Base-by-base conservation (phyloP, 345 rosid genomes). In the Gossypium herbaceum region DNA sequence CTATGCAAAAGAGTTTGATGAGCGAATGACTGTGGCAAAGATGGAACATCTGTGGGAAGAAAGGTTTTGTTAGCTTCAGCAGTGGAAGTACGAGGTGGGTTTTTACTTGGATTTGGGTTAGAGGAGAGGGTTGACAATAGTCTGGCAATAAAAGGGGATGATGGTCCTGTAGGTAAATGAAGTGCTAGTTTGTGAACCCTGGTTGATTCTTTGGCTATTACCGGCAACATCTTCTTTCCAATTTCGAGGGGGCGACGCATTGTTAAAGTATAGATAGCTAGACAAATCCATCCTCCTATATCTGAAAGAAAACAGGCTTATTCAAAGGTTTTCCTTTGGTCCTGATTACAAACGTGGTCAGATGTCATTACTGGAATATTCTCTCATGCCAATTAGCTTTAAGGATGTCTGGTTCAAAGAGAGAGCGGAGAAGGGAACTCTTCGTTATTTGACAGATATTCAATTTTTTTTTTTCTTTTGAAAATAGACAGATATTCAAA, bases 51-150 rank as follows among this genome's bases (percentile, higher is more conserved):
- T 1, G 17, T 34, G 15, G 19, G 27, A 20, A 20, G 12, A 7
- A 47, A 20, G 56, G 55, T 8, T 6, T 47, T 11, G 41, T 22
- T 15, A 19, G 56, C 12, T 70, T 41, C 55, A 25, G 56, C 22
- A 19, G 47, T 48, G 54, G 27, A 22, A 60, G 24, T 8, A 48
- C 13, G 41, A 47, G 72, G 7, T 59, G 43, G 39, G 75, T 16
- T 1, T 10, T 16, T 22, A 39, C 9, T 43, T n/a, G n/a, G 17
- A 56, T 20, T 25, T 25, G 71, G 22, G 25, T 22, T 62, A 16
- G 50, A 19, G 7, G 52, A 48, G 41, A 68, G 71, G 25, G 76
- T 48, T 57, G 79, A 76, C 51, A 45, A 3, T 56, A 12, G 73
- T 51, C 16, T 58, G 63, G 25, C 65, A 16, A 64, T 43, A 5